Percentiles rank a stretch among this genome's conserved stretches.
phyloP scores from a whole-genome alignment of 176 grass and related monocot genomes.

The Aegilops bicornis region DNA sequence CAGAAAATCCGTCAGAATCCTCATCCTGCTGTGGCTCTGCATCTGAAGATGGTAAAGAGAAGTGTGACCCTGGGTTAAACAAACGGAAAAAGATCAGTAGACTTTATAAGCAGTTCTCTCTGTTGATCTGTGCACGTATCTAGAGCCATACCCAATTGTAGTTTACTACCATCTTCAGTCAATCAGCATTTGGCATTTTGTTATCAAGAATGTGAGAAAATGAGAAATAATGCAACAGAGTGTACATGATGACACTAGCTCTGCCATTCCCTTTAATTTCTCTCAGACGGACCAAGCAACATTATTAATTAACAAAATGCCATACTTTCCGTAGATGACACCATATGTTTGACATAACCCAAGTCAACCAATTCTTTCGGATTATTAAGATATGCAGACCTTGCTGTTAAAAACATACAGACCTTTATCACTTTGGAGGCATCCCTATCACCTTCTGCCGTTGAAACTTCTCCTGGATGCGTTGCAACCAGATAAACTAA shows the following conservation, averaged over 20 bases:
- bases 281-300: background rate
- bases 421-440: conserved; percentile 24
- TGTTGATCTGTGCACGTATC: background rate
- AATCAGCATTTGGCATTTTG: no score
- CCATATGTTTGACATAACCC: background rate
- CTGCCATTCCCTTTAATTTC: background rate
- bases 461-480: conserved; percentile 4
- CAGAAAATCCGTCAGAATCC: conserved; percentile 44
- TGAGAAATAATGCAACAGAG: no score
- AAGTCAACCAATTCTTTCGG: background rate
- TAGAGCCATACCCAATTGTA: background rate
- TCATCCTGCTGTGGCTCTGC: conserved; percentile 46
- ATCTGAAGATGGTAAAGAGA: background rate
- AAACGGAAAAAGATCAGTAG: background rate
- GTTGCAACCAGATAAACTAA: background rate
- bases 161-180: no score
- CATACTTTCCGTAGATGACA: background rate
- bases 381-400: background rate
- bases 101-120: background rate
- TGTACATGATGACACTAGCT: no score
- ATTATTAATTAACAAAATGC: no score
- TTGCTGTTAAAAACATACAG: no score
- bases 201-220: no score
- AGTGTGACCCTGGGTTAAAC: background rate
- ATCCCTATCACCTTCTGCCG: background rate